Evolutionary conservation across 768 basidiomycete genomes (phyloP).

Genomic region (Calocybe gangraenosa): DNA sequence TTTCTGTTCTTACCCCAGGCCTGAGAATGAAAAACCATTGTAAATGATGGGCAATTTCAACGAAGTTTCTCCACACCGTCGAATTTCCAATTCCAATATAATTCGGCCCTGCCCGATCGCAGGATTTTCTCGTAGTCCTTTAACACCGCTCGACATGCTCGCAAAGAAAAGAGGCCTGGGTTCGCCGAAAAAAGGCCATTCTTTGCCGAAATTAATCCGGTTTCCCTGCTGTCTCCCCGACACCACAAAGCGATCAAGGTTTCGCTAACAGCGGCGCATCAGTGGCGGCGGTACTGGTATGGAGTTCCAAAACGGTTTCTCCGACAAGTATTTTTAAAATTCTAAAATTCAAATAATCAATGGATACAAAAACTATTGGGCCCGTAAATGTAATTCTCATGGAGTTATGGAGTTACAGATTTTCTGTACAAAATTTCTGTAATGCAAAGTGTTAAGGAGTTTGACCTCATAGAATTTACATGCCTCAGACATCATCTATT

Average conservation of each 20-base stretch:
- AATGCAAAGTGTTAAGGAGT: too few relatives aligned
- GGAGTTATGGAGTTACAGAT: too few relatives aligned
- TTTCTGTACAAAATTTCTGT: too few relatives aligned
- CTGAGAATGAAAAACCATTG: neutral
- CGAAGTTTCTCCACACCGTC: slow-evolving; percentile 27
- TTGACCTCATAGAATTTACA: too few relatives aligned
- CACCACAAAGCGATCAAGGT: too few relatives aligned
- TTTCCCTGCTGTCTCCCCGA: slow-evolving; percentile 1
- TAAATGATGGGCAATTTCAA: slow-evolving; percentile 19
- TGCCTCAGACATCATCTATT: too few relatives aligned
- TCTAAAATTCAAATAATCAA: neutral
- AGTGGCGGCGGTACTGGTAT: neutral
- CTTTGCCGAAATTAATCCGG: slow-evolving; percentile 17
- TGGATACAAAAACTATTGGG: too few relatives aligned
- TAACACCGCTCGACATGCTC: neutral
- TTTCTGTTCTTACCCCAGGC: neutral
- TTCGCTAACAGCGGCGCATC: slow-evolving; percentile 3
- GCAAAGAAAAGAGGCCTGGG: slow-evolving; percentile 1
- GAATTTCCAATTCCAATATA: slow-evolving; percentile 8
- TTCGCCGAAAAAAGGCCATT: slow-evolving; percentile 12
- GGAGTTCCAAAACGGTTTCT: slow-evolving; percentile 1
- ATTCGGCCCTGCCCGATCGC: slow-evolving; percentile 9
- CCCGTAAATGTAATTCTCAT: too few relatives aligned
- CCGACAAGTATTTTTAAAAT: neutral
- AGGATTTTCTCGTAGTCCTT: neutral